These are phyloP conservation scores for Dendrobium officinale DNA, from an alignment of 106 monocot species.

Conservation along the genomic window DNA sequence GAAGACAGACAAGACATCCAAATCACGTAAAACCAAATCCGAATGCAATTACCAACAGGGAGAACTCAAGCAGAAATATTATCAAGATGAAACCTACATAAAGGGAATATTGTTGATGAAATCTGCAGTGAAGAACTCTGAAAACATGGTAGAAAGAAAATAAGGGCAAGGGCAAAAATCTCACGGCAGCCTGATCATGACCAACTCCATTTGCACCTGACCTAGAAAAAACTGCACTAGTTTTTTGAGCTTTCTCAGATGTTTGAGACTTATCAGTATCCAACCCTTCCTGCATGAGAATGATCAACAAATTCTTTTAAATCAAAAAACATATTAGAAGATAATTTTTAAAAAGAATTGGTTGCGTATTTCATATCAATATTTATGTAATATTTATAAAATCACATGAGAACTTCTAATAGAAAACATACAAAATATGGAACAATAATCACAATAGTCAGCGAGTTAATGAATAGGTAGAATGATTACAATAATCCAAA, in stretches of 20 bases:
- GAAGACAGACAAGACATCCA: background rate
- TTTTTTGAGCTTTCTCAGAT: conserved; percentile 64
- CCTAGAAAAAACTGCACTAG: conserved; percentile 35
- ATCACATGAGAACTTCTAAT: too few species aligned
- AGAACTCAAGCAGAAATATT: background rate
- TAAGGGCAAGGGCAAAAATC: background rate
- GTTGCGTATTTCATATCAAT: too few species aligned
- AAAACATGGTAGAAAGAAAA: background rate
- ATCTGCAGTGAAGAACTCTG: background rate
- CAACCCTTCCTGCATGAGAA: conserved; percentile 36
- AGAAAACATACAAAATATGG: too few species aligned
- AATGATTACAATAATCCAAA: too few species aligned
- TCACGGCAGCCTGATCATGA: conserved; percentile 49
- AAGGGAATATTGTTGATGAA: background rate
- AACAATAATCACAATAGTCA: too few species aligned
- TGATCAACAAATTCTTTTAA: background rate
- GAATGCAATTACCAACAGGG: background rate
- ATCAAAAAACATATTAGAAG: background rate
- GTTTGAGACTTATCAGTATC: conserved; percentile 58
- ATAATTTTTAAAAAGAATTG: too few species aligned
- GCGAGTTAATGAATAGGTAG: too few species aligned
- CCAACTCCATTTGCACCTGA: conserved; percentile 67
- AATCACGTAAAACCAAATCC: background rate
- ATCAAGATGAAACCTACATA: background rate
- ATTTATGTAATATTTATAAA: too few species aligned